A percentile compares a stretch with the other conserved stretches of the same genome.
Conservation (phyloP, 192 early-diverging fungal genomes). For the Entomortierella chlamydospora region DNA sequence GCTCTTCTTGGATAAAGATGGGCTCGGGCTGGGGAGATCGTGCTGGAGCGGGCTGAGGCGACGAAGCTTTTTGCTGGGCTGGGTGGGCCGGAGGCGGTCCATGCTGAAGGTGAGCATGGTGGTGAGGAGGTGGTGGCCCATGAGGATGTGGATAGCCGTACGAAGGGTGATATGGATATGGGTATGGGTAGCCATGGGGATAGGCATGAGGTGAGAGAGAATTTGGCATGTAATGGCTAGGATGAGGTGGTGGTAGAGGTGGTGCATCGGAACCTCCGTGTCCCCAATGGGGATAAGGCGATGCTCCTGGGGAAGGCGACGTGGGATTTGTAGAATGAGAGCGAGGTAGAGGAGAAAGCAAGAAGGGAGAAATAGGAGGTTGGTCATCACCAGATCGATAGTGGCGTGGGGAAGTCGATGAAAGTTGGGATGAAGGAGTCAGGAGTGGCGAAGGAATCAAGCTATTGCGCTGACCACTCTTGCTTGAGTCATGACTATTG, state of each 20-base stretch:
- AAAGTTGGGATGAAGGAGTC: conserved; percentile 10
- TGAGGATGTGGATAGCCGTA: conserved; percentile 46
- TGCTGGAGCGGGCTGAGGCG: background rate
- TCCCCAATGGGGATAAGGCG: conserved; percentile 41
- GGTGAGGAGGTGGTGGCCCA: conserved; percentile 23
- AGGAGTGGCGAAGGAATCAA: conserved; percentile 6
- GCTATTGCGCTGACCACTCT: conserved; percentile 10
- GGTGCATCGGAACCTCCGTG: conserved; percentile 23
- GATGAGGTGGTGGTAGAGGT: conserved; percentile 30
- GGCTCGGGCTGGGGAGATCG: conserved; percentile 30
- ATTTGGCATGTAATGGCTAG: conserved; percentile 26
- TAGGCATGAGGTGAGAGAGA: conserved; percentile 20
- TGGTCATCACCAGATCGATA: conserved; percentile 6
- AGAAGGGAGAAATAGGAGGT: conserved; percentile 41
- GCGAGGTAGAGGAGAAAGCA: conserved; percentile 37
- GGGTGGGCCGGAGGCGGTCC: conserved; percentile 7
- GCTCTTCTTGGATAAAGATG: conserved; percentile 54
- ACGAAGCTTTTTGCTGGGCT: conserved; percentile 5
- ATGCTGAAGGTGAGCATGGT: conserved; percentile 25
- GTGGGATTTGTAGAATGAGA: conserved; percentile 30
- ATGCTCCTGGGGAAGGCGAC: conserved; percentile 3
- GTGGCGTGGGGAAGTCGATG: conserved; percentile 10
- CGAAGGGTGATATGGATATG: conserved; percentile 49
- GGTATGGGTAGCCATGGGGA: conserved; percentile 44
- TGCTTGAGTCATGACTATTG: background rate